Conservation (phyloP, 2,329 filamentous ascomycete species). For the Penicillium sp. region DNA sequence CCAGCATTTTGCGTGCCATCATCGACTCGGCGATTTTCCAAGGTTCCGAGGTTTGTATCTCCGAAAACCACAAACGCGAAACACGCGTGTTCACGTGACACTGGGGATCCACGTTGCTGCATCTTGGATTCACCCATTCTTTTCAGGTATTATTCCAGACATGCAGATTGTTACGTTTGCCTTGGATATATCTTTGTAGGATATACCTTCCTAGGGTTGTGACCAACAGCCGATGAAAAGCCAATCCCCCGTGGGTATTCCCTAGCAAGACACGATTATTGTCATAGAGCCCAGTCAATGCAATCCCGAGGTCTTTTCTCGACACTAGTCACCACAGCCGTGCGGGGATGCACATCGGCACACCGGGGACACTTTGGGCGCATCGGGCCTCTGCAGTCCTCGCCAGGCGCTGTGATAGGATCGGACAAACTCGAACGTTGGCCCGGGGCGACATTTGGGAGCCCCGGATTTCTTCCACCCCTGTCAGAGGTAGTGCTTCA, state of each 20-base stretch:
- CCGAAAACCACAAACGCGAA: conserved; percentile 11
- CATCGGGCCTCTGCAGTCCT: not conserved
- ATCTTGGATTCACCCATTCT: not conserved
- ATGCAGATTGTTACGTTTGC: too few relatives aligned
- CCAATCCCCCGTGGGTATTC: not conserved
- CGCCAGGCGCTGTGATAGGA: conserved; percentile 6
- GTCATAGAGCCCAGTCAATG: not conserved
- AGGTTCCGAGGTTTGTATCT: not conserved
- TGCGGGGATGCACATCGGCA: conserved; percentile 8
- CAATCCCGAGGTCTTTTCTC: not conserved
- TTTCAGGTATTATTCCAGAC: not conserved
- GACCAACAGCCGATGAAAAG: not conserved
- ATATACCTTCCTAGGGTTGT: not conserved
- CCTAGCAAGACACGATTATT: not conserved
- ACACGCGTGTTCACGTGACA: conserved; percentile 20
- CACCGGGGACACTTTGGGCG: not conserved
- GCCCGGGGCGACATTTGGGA: too few relatives aligned
- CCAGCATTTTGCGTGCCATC: conserved; percentile 6
- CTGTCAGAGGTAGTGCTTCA: not conserved
- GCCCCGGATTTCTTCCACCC: not conserved
- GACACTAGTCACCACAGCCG: not conserved
- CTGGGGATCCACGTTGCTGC: not conserved
- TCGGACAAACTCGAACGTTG: not conserved
- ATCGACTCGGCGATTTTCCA: not conserved
- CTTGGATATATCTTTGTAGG: not conserved